Evolutionary conservation across 1,284 basidiomycete species (phyloP).

Genomic region (Irpex lacteus): DNA sequence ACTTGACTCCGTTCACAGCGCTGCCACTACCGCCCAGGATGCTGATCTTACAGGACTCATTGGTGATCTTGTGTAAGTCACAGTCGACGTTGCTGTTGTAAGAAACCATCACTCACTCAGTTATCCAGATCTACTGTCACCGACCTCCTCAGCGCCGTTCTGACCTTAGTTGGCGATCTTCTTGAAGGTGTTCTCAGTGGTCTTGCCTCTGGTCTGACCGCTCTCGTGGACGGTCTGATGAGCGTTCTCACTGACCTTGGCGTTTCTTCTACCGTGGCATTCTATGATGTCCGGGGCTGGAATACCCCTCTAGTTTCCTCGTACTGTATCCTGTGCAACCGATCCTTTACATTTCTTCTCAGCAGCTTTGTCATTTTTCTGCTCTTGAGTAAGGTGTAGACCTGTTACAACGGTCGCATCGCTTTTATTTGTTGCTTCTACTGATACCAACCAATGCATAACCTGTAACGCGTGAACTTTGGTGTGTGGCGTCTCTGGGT

Average conservation of each 20-base stretch:
- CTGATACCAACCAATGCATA: too few relatives aligned
- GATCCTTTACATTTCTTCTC: too few relatives aligned
- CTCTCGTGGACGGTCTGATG: neutral
- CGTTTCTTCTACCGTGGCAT: neutral
- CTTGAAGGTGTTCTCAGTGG: neutral
- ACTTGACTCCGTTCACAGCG: conserved; percentile 31
- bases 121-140: neutral
- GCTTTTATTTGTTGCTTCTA: too few relatives aligned
- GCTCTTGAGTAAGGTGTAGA: too few relatives aligned
- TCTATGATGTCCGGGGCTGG: too few relatives aligned
- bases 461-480: too few relatives aligned
- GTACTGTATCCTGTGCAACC: too few relatives aligned
- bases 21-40: conserved; percentile 25
- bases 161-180: neutral
- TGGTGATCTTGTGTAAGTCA: conserved; percentile 19
- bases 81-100: neutral
- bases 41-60: conserved; percentile 25
- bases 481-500: too few relatives aligned
- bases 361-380: too few relatives aligned
- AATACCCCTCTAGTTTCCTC: too few relatives aligned
- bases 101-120: neutral
- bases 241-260: neutral
- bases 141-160: neutral
- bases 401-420: too few relatives aligned
- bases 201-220: neutral